Conservation (phyloP, 2,329 filamentous ascomycete genomes). For the Fusarium staphyleae region DNA sequence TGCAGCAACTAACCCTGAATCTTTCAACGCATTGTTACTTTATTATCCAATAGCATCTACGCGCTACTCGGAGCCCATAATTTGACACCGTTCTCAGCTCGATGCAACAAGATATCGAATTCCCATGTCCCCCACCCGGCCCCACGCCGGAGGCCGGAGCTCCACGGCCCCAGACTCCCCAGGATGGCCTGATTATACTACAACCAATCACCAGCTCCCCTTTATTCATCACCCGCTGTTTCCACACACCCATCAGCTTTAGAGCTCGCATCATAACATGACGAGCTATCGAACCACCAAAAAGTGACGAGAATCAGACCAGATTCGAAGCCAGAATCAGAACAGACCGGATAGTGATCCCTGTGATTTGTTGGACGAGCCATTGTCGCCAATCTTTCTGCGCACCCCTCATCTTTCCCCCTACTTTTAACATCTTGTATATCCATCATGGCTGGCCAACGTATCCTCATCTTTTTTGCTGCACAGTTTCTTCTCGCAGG, state of each 20-base stretch:
- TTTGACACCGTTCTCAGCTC: too few species aligned
- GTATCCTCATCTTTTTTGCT: conserved; percentile 39
- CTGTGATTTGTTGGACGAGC: conserved; percentile 31
- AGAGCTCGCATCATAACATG: conserved; percentile 28
- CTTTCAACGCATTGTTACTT: background rate
- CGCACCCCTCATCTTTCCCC: conserved; percentile 10
- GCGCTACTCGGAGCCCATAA: background rate
- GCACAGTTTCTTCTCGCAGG: conserved; percentile 43
- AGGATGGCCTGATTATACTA: conserved; percentile 1
- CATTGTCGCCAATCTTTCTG: conserved; percentile 9
- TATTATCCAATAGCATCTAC: background rate
- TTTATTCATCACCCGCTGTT: conserved; percentile 31
- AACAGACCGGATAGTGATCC: conserved; percentile 18
- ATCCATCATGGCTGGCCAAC: conserved; percentile 33
- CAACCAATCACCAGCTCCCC: conserved; percentile 19
- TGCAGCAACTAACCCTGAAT: background rate
- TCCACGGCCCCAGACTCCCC: conserved; percentile 19
- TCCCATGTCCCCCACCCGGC: conserved; percentile 18
- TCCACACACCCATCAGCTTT: conserved; percentile 26
- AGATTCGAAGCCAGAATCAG: conserved; percentile 16
- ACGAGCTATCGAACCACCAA: conserved; percentile 34
- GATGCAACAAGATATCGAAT: too few species aligned
- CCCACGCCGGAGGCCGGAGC: conserved; percentile 30
- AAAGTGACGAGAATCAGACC: conserved; percentile 28
- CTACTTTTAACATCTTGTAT: background rate